Percentiles rank a stretch among this genome's conserved stretches.
phyloP scores from a whole-genome alignment of 148 eudicot genomes.

The Vaccinium myrtillus region DNA sequence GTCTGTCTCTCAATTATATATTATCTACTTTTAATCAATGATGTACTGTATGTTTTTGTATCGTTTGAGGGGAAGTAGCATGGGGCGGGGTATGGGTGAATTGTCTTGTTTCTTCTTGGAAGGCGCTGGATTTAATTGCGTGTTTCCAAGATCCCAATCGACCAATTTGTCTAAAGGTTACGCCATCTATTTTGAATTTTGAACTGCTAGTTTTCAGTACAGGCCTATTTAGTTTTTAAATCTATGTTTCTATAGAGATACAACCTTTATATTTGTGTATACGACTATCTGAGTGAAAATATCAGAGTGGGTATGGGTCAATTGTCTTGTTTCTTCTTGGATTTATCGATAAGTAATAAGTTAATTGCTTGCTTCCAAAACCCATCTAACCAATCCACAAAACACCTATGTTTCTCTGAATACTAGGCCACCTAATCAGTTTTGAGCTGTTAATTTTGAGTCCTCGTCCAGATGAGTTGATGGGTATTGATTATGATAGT shows the following conservation, averaged over 20 bases:
- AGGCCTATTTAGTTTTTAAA: neutral
- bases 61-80: neutral
- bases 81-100: neutral
- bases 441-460: neutral
- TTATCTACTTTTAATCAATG: neutral
- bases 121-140: neutral
- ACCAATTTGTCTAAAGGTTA: neutral
- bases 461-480: neutral
- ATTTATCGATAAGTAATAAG: neutral
- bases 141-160: neutral
- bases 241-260: neutral
- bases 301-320: neutral
- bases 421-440: neutral
- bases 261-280: neutral
- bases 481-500: conserved; percentile 16
- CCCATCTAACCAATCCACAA: neutral
- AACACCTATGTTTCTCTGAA: neutral
- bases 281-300: neutral
- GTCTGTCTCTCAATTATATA: conserved; percentile 6
- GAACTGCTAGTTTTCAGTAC: neutral
- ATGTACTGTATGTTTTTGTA: too few species aligned
- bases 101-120: neutral
- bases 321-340: neutral
- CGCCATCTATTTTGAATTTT: neutral
- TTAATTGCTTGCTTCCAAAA: neutral